These are phyloP conservation scores for Populus euphratica DNA, from an alignment of 345 rosid species.

Conservation along the genomic window DNA sequence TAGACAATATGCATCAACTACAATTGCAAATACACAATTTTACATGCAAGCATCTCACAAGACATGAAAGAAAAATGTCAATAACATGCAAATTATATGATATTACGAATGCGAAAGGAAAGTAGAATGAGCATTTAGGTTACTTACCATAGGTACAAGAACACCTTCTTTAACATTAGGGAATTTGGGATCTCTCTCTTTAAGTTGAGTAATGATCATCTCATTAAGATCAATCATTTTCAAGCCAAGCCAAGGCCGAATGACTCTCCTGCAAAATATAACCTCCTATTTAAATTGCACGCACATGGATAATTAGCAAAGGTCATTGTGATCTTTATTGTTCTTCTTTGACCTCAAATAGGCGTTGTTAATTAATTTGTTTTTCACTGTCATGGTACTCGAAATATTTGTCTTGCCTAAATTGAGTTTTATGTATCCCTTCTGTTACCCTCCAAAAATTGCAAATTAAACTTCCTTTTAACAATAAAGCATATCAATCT, in stretches of 20 bases:
- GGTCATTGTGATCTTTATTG: too few relatives aligned
- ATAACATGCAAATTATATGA: too few relatives aligned
- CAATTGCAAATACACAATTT: background rate
- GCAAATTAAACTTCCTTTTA: too few relatives aligned
- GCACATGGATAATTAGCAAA: too few relatives aligned
- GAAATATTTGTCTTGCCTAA: too few relatives aligned
- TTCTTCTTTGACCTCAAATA: too few relatives aligned
- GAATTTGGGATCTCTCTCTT: conserved; percentile 68
- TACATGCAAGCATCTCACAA: background rate
- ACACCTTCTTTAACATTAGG: conserved; percentile 66
- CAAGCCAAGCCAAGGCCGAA: conserved; percentile 93
- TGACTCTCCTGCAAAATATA: conserved; percentile 62
- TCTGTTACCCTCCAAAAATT: too few relatives aligned
- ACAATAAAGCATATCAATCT: too few relatives aligned
- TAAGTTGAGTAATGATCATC: conserved; percentile 73
- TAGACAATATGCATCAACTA: too few relatives aligned
- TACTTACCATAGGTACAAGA: conserved; percentile 68
- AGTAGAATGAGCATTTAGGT: background rate
- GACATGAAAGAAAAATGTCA: background rate
- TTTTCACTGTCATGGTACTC: too few relatives aligned
- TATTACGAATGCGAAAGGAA: background rate
- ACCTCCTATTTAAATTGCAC: background rate
- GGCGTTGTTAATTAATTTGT: too few relatives aligned
- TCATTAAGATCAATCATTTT: conserved; percentile 89
- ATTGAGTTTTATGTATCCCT: too few relatives aligned